phyloP scores from a whole-genome alignment of 306 rosid genomes.

The Pterocarpus santalinus region DNA sequence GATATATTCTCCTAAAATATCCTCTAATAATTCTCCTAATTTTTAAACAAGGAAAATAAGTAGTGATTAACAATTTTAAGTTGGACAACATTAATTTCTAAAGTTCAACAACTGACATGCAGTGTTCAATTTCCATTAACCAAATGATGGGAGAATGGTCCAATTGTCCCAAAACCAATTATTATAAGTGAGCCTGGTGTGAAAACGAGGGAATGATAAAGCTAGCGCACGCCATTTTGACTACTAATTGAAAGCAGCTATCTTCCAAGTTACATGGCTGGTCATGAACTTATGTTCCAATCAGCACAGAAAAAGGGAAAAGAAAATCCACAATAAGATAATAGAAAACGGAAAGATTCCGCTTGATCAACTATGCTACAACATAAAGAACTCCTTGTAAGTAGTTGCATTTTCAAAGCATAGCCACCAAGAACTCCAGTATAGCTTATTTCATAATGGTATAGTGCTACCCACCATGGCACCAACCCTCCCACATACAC shows the following conservation, averaged over 20 bases:
- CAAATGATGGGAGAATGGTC: conserved; percentile 40
- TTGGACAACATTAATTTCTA: background rate
- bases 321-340: background rate
- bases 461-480: conserved; percentile 15
- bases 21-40: too few species aligned
- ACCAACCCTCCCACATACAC: background rate
- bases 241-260: conserved; percentile 53
- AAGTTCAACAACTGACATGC: conserved; percentile 3
- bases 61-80: background rate
- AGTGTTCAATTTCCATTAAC: conserved; percentile 30
- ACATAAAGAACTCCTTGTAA: conserved; percentile 32
- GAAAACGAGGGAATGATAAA: too few species aligned
- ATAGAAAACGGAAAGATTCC: conserved; percentile 15
- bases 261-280: conserved; percentile 47
- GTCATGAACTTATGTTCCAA: conserved; percentile 2
- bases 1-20: too few species aligned
- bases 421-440: conserved; percentile 29
- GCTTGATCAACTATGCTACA: background rate
- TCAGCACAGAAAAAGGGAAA: background rate
- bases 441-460: conserved; percentile 26
- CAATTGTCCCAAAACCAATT: conserved; percentile 47
- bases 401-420: conserved; percentile 33
- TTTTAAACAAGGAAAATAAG: too few species aligned
- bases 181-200: background rate
- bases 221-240: background rate